Base-by-base conservation (phyloP, 345 rosid species). In the Trapa incisa region DNA sequence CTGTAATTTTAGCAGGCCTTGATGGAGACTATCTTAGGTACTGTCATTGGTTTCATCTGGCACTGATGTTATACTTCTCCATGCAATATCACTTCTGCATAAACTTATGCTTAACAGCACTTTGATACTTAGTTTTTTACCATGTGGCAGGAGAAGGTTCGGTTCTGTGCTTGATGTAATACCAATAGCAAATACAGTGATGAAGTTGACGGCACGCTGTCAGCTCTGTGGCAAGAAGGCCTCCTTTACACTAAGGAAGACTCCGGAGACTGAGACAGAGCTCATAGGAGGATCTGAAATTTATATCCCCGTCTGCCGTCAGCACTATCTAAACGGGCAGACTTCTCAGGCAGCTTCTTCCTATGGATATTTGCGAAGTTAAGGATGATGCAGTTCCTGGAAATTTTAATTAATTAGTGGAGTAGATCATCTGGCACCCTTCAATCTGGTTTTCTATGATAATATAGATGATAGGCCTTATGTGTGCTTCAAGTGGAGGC, bases 1-100 rank as follows among this genome's bases (percentile, higher is more conserved):
- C 76, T 4, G 76, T 94, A 22, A 79, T 94, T 32, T 83, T 86
- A 15, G 91, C 95, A 0, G 99, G 99, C 37, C 82, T 94, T 1
- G 97, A 91, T 52, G 99, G 97, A 6, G 99, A 94, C 73, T 94
- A 88, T 70, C 73, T 91, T 67, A 94, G 99, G 99, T 85, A 56
- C 3, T 8, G 50, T 60, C 5, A 39, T 45, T 42, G 50, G 17
- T 67, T 16, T 35, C 29, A 12, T 9, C 29, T 17, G 32, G 4
- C 37, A 29, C 39, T 71, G 33, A 45, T 29, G 13, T 38, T 41
- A 5, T 29, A 53, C 38, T 47, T 16, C 32, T 6, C 29, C 29
- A 22, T 39, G 47, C 6, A 35, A 39, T 29, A 14, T 32, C 65
- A 33, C 37, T 22, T 6, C 0, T 43, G 42, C 54, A 41, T 48